Base-by-base conservation (phyloP, 2,329 filamentous ascomycete genomes). In the Claviceps arundinis region DNA sequence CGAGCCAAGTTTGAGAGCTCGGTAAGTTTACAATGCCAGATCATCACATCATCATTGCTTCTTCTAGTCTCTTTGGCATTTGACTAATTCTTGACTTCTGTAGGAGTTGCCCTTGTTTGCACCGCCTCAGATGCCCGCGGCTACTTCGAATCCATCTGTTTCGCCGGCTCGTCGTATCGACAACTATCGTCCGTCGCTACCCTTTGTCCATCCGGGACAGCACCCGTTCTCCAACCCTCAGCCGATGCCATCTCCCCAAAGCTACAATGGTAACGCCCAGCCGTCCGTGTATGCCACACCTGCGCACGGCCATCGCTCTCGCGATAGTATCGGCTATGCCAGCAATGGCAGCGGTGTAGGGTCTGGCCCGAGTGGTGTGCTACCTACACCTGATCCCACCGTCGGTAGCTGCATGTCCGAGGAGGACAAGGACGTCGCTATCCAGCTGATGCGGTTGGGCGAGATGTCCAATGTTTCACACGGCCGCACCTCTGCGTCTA, bases 381-480 rank as follows among this genome's bases (percentile, higher is more conserved):
- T 96, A 57, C 90, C 90, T 19, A 98, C 93, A 2, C 93, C 93
- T 26, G 93, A 97, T 61, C 91, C 91, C n/a, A 98, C 93, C 13
- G 87, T 97, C 60, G 88, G 88, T 51, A 97, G 91, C 70, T 94
- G 89, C 67, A 91, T 98, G 68, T 97, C 91, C 14, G 93, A 98
- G 65, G 93, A 98, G 68, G 81, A 84, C 60, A 84, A 84, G 64
- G 93, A 98, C 69, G 93, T 97, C 56, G 93, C 93, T 53, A 84
- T 96, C 64, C 93, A 97, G 70, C 76, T 98, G 62, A 97, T 98
- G 84, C 86, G 91, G 60, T 79, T 98, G 51, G 90, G 93, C 46
- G 90, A 96, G 65, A 88, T 90, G 60, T 93, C 89, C 52, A 95
- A 95, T 65, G 85, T 94, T 62, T 95, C 89, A 1, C 88, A 95